These are phyloP conservation scores for Nepenthes alata DNA, from an alignment of 179 eudicot species.

Conservation along the genomic window DNA sequence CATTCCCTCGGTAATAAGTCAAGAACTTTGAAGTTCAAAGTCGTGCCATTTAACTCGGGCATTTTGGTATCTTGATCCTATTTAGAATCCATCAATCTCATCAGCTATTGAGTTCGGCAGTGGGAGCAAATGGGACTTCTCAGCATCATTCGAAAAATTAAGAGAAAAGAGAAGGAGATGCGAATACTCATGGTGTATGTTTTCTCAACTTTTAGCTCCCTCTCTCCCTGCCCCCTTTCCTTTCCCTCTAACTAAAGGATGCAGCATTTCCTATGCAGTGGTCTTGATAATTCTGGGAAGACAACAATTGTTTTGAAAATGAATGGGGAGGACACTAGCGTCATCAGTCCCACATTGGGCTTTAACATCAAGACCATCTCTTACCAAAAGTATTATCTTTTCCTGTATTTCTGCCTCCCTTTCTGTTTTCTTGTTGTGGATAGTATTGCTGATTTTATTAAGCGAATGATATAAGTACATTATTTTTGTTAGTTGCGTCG, in stretches of 20 bases:
- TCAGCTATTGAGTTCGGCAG: not conserved
- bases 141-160: conserved; percentile 88
- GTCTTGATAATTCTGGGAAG: conserved; percentile 89
- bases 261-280: conserved; percentile 26
- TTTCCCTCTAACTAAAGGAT: not conserved
- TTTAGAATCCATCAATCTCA: not conserved
- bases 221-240: not conserved
- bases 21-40: no score
- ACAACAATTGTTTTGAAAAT: conserved; percentile 86
- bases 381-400: conserved; percentile 46
- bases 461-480: no score
- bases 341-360: conserved; percentile 84
- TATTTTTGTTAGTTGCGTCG: not conserved
- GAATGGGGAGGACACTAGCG: conserved; percentile 92
- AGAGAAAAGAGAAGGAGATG: conserved; percentile 93
- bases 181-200: conserved; percentile 96
- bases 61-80: no score
- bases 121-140: conserved; percentile 63
- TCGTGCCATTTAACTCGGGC: no score
- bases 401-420: not conserved
- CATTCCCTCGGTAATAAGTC: no score
- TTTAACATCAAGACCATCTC: conserved; percentile 87
- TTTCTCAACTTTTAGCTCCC: not conserved
- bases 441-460: no score
- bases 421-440: no score